These are phyloP conservation scores for Cryptococcus wingfieldii DNA, from an alignment of 1,284 basidiomycete species.

Conservation along the genomic window DNA sequence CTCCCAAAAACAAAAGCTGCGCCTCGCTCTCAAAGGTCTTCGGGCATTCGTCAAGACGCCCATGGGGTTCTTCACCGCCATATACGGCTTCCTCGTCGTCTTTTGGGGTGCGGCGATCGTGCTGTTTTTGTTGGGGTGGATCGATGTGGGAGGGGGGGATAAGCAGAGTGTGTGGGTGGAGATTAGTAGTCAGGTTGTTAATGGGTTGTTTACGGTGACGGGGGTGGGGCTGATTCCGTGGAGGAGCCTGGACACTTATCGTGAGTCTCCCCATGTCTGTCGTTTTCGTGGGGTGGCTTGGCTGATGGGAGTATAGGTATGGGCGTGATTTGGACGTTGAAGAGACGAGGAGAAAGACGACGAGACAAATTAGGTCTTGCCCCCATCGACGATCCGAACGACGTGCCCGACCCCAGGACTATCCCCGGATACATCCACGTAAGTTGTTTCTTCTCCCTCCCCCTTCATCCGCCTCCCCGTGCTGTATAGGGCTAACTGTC, in stretches of 20 bases:
- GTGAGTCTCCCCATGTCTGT: constrained; percentile 55
- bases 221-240: constrained; percentile 62
- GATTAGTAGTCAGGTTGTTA: constrained; percentile 66
- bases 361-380: constrained; percentile 61
- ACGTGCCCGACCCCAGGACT: constrained; percentile 69
- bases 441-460: constrained; percentile 10
- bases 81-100: constrained; percentile 73
- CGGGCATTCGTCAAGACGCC: constrained; percentile 79
- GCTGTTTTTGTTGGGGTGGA: constrained; percentile 58
- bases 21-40: constrained; percentile 63
- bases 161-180: constrained; percentile 53
- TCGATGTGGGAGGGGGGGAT: constrained; percentile 34
- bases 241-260: constrained; percentile 70
- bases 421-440: constrained; percentile 65
- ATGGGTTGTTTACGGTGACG: constrained; percentile 77
- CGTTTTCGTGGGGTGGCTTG: not conserved
- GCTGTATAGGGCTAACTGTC: too few relatives aligned
- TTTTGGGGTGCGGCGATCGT: constrained; percentile 85
- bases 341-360: constrained; percentile 57
- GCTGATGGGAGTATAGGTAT: constrained; percentile 54
- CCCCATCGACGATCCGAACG: constrained; percentile 65
- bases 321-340: constrained; percentile 67
- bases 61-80: constrained; percentile 62
- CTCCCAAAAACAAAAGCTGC: constrained; percentile 60
- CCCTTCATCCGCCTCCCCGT: not conserved